Conservation (phyloP, 75 land plant species). For the Pinus taeda region DNA sequence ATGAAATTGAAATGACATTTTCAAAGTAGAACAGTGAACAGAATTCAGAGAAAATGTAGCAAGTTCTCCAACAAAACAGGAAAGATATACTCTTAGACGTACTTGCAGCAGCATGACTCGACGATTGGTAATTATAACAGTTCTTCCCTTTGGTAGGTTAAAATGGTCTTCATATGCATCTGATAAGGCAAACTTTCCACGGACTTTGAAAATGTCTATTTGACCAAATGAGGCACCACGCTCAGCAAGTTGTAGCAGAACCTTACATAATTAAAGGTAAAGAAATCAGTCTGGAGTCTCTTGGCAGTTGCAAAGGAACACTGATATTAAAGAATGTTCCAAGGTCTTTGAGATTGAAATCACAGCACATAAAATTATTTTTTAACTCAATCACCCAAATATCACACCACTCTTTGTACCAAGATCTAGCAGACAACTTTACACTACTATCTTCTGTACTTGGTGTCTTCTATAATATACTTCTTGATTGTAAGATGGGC, state of each 20-base stretch:
- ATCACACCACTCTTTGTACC: not conserved
- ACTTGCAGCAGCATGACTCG: constrained; percentile 86
- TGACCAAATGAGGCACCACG: constrained; percentile 88
- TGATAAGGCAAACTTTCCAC: constrained; percentile 95
- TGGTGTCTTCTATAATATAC: not conserved
- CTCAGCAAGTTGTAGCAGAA: constrained; percentile 90
- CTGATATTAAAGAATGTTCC: not conserved
- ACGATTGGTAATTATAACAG: constrained; percentile 76
- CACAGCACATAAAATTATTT: not conserved
- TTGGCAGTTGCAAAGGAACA: not conserved
- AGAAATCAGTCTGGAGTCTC: not conserved
- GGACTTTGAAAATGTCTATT: constrained; percentile 91
- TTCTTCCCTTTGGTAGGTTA: constrained; percentile 81
- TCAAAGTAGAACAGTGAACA: not conserved
- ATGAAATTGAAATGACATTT: not conserved
- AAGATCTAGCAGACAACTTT: not conserved
- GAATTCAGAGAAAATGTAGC: not conserved
- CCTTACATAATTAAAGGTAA: constrained; percentile 40
- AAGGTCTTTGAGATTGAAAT: not conserved
- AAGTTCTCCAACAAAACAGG: not conserved
- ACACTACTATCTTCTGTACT: not conserved
- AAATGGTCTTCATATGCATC: constrained; percentile 99
- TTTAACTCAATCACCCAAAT: not conserved
- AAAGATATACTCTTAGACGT: constrained; percentile 10
- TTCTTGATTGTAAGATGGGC: not conserved